Evolutionary conservation across 345 rosid genomes (phyloP), one percentile per base, ranked within the genome.

Genomic region (Carallia brachiata): DNA sequence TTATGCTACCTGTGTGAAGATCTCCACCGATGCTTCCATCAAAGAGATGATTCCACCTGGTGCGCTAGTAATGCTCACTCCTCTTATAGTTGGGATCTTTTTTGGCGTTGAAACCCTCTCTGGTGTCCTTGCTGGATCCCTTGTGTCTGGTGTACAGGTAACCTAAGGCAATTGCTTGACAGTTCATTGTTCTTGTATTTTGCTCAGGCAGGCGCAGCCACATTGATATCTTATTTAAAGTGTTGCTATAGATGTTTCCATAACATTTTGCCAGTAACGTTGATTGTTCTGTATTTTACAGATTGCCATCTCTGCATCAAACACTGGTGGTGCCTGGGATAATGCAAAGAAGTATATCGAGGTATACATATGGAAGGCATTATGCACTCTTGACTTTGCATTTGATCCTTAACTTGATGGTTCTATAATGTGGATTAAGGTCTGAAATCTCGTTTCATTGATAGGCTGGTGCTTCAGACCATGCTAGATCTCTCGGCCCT

Each of bases 31-130:
- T 83, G 98, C 98, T 58, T 91, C 98, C 58, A 90, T 94, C 87
- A 94, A 85, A 79, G 97, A 94, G 86, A 94, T 94, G 98, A 88
- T 94, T 67, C 96, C 98, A 7, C 98, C 98, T 15, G 98, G 98
- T 72, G 95, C 96, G 61, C 97, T 94, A 31, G 98, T 94, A 77
- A 94, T 94, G 97, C 96, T 94, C 62, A 94, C 98, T 3, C 98
- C 98, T 59, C 97, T 75, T 39, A 58, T 75, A 64, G 74, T 65
- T 19, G 78, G 78, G 30, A 75, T 75, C 36, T 37, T 75, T 58
- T 69, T 75, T 1, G 78, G 78, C 2, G 78, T 75, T 6, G 78
- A 75, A 64, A 75, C 78, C 6, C 78, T 75, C 40, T 75, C 78
- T 1, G 78, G 78, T 58, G 70, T 75, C 54, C 78, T 75, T 36